phyloP scores from a whole-genome alignment of 2,329 filamentous ascomycete genomes.

The Westerdykella aurantiaca region DNA sequence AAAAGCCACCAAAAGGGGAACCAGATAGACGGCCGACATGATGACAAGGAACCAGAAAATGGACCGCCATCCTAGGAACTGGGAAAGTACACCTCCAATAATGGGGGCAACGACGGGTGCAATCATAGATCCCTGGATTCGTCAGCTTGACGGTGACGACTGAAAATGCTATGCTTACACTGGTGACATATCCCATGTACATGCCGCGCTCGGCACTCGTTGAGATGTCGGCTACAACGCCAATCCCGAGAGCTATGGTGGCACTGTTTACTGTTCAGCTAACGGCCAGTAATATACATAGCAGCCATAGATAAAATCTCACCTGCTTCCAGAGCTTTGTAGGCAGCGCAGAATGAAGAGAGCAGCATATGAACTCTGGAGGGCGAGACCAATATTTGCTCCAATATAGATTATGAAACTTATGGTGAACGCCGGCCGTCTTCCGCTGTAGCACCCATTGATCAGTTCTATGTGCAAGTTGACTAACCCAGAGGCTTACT shows the following conservation, averaged over 20 bases:
- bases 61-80: constrained; percentile 28
- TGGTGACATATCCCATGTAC: constrained; percentile 50
- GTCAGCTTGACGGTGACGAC: neutral
- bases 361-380: constrained; percentile 36
- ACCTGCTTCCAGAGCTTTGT: constrained; percentile 38
- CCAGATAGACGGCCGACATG: constrained; percentile 26
- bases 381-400: constrained; percentile 41
- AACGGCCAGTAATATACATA: no score
- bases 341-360: constrained; percentile 40
- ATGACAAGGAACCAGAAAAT: constrained; percentile 37
- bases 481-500: neutral
- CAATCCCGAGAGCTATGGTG: constrained; percentile 38
- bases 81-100: constrained; percentile 25
- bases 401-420: constrained; percentile 41
- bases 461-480: neutral
- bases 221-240: constrained; percentile 39
- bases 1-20: constrained; percentile 28
- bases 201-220: constrained; percentile 38
- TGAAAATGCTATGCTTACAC: constrained; percentile 37
- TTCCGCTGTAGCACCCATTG: constrained; percentile 20
- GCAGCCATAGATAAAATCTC: no score
- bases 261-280: constrained; percentile 17
- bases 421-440: constrained; percentile 45
- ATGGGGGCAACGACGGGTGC: constrained; percentile 20
- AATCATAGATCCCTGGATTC: constrained; percentile 35